Percentiles rank a stretch among this genome's conserved stretches.
phyloP scores from a whole-genome alignment of 31 red algal genomes.

The Pterothamnion heteromorphum region DNA sequence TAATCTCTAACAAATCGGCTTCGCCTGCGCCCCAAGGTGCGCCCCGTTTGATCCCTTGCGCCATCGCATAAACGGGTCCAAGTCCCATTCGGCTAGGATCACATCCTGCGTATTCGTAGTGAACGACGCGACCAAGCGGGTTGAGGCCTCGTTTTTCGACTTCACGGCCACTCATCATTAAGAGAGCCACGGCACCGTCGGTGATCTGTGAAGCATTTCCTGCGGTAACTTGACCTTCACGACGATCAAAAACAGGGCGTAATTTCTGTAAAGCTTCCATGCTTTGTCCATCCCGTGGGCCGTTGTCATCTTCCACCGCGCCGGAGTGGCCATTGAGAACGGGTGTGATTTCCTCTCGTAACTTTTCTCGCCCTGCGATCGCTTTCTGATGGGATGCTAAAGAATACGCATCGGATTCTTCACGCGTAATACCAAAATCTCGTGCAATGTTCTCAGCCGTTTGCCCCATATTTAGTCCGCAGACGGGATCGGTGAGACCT shows the following conservation, averaged over 20 bases:
- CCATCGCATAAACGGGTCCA: constrained; percentile 55
- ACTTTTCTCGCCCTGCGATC: not conserved
- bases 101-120: constrained; percentile 44
- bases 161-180: constrained; percentile 39
- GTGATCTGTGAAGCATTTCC: constrained; percentile 63
- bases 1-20: constrained; percentile 72
- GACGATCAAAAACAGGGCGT: not conserved
- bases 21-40: constrained; percentile 24
- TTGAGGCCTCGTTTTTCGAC: constrained; percentile 47
- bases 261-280: not conserved
- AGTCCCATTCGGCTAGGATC: constrained; percentile 58
- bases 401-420: not conserved
- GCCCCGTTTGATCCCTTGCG: constrained; percentile 22
- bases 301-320: not conserved
- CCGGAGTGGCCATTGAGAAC: not conserved
- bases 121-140: constrained; percentile 52
- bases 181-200: constrained; percentile 60
- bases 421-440: not conserved
- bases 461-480: not conserved
- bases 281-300: not conserved
- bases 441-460: not conserved
- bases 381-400: not conserved
- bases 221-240: constrained; percentile 54
- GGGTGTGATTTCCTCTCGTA: not conserved
- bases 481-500: not conserved